These are phyloP conservation scores for Pyrus hybrid DNA, from an alignment of 331 rosid species.

Conservation along the genomic window DNA sequence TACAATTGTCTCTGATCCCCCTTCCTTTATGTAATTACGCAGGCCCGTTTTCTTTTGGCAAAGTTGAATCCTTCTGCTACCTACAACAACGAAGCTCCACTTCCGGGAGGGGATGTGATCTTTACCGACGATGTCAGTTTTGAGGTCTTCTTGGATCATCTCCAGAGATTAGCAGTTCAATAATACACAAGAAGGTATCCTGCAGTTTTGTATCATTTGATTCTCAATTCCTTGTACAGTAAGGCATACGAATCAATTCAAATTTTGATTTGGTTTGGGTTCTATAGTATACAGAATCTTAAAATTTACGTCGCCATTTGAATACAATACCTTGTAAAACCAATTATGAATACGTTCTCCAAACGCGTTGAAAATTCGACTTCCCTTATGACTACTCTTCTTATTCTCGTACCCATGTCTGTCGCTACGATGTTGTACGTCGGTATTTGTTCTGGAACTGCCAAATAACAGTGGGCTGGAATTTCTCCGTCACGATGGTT, in stretches of 20 bases:
- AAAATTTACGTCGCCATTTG: too few relatives aligned
- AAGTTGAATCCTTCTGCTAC: constrained; percentile 90
- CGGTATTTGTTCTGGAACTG: neutral
- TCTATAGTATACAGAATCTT: neutral
- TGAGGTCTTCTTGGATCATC: constrained; percentile 94
- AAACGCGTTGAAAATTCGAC: neutral
- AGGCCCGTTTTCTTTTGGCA: constrained; percentile 93
- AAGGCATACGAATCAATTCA: constrained; percentile 3
- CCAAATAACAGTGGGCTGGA: neutral
- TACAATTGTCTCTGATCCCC: neutral
- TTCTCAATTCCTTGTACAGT: constrained; percentile 46
- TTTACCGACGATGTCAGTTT: constrained; percentile 92
- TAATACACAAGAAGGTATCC: constrained; percentile 12
- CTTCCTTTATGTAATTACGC: constrained; percentile 2
- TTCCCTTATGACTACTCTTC: neutral
- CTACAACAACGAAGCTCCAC: constrained; percentile 60
- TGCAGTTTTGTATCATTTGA: constrained; percentile 34
- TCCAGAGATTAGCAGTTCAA: constrained; percentile 93
- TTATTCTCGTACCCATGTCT: neutral
- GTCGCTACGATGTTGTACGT: neutral
- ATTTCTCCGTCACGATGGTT: neutral
- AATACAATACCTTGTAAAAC: neutral
- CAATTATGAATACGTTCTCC: too few relatives aligned
- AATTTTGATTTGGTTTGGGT: constrained; percentile 8
- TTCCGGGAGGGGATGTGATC: constrained; percentile 81